Evolutionary conservation across 1,139 yeast genomes (phyloP).

Genomic region (Saccharomyces hybrid): DNA sequence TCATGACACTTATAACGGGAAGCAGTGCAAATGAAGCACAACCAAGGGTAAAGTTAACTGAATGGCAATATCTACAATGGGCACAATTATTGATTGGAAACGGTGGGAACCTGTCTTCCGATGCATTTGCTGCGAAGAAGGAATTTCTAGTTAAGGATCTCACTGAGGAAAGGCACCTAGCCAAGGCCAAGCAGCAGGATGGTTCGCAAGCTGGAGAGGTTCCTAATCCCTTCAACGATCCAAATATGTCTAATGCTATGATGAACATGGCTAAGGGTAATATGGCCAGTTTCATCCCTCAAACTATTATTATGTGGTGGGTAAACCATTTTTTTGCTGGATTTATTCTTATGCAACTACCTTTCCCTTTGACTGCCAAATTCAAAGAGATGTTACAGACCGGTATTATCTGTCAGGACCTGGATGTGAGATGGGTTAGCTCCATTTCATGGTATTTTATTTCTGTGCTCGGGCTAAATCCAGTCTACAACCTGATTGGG

Average conservation of each 20-base stretch:
- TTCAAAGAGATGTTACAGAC: slow-evolving; percentile 89
- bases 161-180: slow-evolving; percentile 29
- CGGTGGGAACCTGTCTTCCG: slow-evolving; percentile 40
- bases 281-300: slow-evolving; percentile 79
- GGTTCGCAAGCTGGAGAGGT: slow-evolving; percentile 32
- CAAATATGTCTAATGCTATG: slow-evolving; percentile 65
- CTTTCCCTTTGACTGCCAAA: slow-evolving; percentile 77
- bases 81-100: slow-evolving; percentile 49
- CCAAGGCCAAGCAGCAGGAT: slow-evolving; percentile 39
- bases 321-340: slow-evolving; percentile 91
- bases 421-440: slow-evolving; percentile 90
- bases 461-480: slow-evolving; percentile 74
- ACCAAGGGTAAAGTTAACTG: slow-evolving; percentile 47
- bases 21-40: slow-evolving; percentile 18
- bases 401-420: slow-evolving; percentile 76
- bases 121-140: slow-evolving; percentile 29
- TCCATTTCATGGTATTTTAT: slow-evolving; percentile 97
- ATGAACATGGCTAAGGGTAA: slow-evolving; percentile 75
- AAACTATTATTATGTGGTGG: slow-evolving; percentile 93
- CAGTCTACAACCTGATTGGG: slow-evolving; percentile 60
- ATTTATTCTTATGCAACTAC: slow-evolving; percentile 71
- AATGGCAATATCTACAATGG: slow-evolving; percentile 48
- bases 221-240: slow-evolving; percentile 60
- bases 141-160: slow-evolving; percentile 20
- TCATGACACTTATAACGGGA: slow-evolving; percentile 49